These are phyloP conservation scores for Cladophialophora psammophila DNA, from an alignment of 2,329 filamentous ascomycete genomes.

Conservation along the genomic window DNA sequence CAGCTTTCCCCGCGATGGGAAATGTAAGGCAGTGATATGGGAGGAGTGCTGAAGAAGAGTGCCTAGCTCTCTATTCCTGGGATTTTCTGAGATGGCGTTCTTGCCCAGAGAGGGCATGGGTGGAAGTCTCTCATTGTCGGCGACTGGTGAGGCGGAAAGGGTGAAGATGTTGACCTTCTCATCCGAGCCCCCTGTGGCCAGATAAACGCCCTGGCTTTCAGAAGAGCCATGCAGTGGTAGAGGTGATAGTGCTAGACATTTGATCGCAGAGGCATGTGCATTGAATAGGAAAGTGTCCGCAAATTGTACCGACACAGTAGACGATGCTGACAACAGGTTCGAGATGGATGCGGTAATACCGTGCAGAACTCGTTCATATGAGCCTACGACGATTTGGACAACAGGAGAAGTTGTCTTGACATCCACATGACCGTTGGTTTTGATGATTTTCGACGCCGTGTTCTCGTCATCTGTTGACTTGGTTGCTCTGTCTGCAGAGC, in stretches of 20 bases:
- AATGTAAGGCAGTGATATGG: conserved; percentile 78
- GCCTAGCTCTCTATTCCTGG: conserved; percentile 86
- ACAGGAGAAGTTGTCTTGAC: conserved; percentile 54
- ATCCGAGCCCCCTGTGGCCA: conserved; percentile 91
- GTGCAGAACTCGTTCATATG: conserved; percentile 92
- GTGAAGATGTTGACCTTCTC: conserved; percentile 95
- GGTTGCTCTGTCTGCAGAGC: neutral
- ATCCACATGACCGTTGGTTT: conserved; percentile 44
- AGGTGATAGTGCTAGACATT: conserved; percentile 85
- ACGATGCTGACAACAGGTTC: conserved; percentile 35
- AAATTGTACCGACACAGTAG: conserved; percentile 65
- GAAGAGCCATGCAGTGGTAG: conserved; percentile 62
- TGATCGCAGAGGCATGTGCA: conserved; percentile 87
- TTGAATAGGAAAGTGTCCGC: conserved; percentile 95
- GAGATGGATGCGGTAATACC: conserved; percentile 81
- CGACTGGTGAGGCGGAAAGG: conserved; percentile 74
- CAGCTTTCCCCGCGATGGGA: conserved; percentile 86
- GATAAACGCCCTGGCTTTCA: conserved; percentile 78
- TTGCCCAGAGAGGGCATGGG: conserved; percentile 72
- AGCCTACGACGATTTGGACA: conserved; percentile 88
- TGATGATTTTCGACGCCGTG: conserved; percentile 37
- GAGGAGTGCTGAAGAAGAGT: conserved; percentile 85
- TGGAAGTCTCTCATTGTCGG: conserved; percentile 61
- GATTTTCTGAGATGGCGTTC: conserved; percentile 80
- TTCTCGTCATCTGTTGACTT: conserved; percentile 30